phyloP scores from a whole-genome alignment of 1,139 yeast genomes.

The Yamadazyma sp. region DNA sequence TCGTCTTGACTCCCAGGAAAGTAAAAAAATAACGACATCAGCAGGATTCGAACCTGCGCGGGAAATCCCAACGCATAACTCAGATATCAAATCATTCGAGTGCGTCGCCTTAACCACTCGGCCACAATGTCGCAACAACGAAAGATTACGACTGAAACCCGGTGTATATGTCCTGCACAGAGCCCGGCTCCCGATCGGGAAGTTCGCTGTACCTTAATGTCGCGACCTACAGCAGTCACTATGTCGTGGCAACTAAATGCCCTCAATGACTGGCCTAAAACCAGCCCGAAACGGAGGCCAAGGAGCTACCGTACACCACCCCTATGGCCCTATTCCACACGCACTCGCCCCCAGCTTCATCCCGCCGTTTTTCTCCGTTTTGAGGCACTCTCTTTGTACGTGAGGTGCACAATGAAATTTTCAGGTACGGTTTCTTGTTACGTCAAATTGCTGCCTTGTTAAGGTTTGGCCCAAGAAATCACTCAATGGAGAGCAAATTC shows the following conservation, averaged over 20 bases:
- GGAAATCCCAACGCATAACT: slow-evolving; percentile 73
- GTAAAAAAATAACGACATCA: slow-evolving; percentile 58
- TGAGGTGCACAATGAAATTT: too few species aligned
- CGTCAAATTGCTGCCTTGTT: too few species aligned
- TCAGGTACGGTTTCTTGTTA: too few species aligned
- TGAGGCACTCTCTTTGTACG: too few species aligned
- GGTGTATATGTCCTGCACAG: neutral
- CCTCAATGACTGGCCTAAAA: neutral
- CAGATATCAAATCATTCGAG: slow-evolving; percentile 49
- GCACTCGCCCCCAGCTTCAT: too few species aligned
- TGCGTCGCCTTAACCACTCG: slow-evolving; percentile 83
- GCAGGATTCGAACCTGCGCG: slow-evolving; percentile 94
- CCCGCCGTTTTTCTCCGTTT: neutral
- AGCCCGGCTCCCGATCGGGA: neutral
- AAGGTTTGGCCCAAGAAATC: too few species aligned
- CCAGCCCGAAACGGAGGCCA: too few species aligned
- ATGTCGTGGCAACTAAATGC: too few species aligned
- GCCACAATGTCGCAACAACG: slow-evolving; percentile 55
- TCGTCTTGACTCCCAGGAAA: slow-evolving; percentile 3
- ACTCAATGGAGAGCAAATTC: too few species aligned
- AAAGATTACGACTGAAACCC: neutral
- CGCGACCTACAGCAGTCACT: neutral
- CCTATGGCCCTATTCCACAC: too few species aligned
- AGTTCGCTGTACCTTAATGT: neutral
- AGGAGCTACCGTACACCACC: too few species aligned